Base-by-base conservation (phyloP, 345 rosid species). In the Euphorbia pulcherrima region DNA sequence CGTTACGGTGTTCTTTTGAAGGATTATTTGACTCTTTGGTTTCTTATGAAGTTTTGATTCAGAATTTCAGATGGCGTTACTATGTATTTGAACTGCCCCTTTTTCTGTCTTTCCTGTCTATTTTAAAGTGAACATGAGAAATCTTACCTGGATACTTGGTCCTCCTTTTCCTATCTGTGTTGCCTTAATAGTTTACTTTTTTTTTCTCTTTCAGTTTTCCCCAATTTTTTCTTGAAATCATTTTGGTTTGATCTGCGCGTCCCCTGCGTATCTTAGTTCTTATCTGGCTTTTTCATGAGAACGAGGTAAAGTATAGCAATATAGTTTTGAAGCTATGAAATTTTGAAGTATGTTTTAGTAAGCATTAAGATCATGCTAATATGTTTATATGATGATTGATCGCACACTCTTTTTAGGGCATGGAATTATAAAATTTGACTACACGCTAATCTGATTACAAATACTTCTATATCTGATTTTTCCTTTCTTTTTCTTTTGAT, bases 381-480 rank as follows among this genome's bases (percentile, higher is more conserved):
- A 21, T 48, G 67, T 68, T 29, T 41, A 14, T 54, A 29, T 60
- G 59, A 8, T 35, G 62, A 29, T 51, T 68, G 63, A 65, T 69
- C 33, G 28, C 59, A 54, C 35, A 66, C 60, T 28, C 61, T 46
- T 46, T 5, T 40, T 33, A 37, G 35, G 58, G 16, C 70, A 67
- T 54, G 48, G 21, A 39, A 56, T 54, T 48, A 1, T 44, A 47
- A 57, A 21, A 53, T 47, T 65, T 18, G 40, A 55, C 16, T 57
- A 2, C 10, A 60, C 2, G 41, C 40, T 28, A 56, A 14, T 27
- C n/a, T 56, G 52, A 14, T 17, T 5, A 17, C 24, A 7, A 23
- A 27, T 10, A 10, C 33, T 55, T 57, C 33, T 58, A 12, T 53
- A 21, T 53, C 23, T 53, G 44, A 0, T 33, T 30, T n/a, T n/a